phyloP scores from a whole-genome alignment of 2,329 filamentous ascomycete genomes.

The Trichophyton verrucosum region DNA sequence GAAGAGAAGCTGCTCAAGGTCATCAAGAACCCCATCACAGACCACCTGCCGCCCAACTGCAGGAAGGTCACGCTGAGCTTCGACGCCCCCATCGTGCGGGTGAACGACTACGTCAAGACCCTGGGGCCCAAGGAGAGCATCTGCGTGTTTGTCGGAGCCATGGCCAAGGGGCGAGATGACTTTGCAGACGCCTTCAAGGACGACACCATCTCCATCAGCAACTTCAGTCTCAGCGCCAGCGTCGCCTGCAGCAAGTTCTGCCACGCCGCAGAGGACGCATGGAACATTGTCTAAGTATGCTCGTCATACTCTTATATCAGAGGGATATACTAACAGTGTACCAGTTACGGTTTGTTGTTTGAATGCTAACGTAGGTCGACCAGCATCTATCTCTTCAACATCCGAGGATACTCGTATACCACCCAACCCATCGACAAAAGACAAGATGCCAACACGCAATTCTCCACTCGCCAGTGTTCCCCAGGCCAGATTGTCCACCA shows the following conservation, averaged over 20 bases:
- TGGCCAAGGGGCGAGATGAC: conserved; percentile 93
- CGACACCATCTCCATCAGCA: conserved; percentile 96
- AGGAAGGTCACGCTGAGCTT: conserved; percentile 95
- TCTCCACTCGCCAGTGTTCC: conserved; percentile 5
- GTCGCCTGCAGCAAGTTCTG: conserved; percentile 99
- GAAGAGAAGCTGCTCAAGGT: conserved; percentile 96
- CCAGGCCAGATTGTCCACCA: conserved; percentile 9
- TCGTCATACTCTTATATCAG: background rate
- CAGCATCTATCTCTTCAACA: conserved; percentile 1
- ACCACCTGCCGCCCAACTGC: conserved; percentile 92
- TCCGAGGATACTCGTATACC: too few relatives aligned
- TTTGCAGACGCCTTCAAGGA: conserved; percentile 93
- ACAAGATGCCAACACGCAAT: background rate
- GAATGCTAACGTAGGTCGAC: background rate
- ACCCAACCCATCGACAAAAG: background rate
- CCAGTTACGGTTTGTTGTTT: background rate
- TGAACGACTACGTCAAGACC: conserved; percentile 75
- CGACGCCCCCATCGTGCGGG: conserved; percentile 74
- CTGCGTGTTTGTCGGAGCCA: conserved; percentile 93
- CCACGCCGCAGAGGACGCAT: conserved; percentile 91
- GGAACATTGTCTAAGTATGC: conserved; percentile 66
- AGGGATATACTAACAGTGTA: background rate
- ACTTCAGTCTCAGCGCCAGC: conserved; percentile 92
- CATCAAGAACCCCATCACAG: conserved; percentile 95
- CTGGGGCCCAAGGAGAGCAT: conserved; percentile 78